These are phyloP conservation scores for Moricandia arvensis DNA, from an alignment of 345 rosid genomes.

Conservation along the genomic window DNA sequence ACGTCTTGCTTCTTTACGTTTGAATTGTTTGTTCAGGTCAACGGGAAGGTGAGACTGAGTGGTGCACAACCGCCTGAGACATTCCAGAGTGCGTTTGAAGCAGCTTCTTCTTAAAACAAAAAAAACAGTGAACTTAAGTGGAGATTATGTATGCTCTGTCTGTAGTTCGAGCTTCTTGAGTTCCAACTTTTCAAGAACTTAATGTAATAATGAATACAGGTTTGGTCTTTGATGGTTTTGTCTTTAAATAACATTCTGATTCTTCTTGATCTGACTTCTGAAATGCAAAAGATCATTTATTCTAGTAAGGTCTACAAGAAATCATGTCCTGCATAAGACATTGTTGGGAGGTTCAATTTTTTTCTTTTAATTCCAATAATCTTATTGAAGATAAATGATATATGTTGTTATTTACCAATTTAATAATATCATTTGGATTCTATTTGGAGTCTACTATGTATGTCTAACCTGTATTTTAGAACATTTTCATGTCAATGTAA, in stretches of 20 bases:
- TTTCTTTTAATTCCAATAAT: slow-evolving; percentile 4
- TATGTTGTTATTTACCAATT: too few species aligned
- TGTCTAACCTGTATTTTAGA: too few species aligned
- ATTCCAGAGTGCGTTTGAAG: slow-evolving; percentile 65
- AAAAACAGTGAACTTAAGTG: not conserved
- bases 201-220: not conserved
- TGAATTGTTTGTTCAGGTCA: slow-evolving; percentile 55
- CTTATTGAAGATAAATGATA: slow-evolving; percentile 16
- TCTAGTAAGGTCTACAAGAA: not conserved
- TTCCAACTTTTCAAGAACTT: slow-evolving; percentile 5
- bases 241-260: not conserved
- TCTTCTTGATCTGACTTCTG: slow-evolving; percentile 1
- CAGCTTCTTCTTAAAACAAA: slow-evolving; percentile 37
- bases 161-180: not conserved
- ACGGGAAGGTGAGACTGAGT: slow-evolving; percentile 67
- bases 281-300: not conserved
- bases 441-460: too few species aligned
- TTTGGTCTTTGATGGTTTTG: not conserved
- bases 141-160: not conserved
- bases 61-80: slow-evolving; percentile 77
- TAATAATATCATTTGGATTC: too few species aligned
- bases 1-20: not conserved
- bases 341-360: not conserved
- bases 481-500: too few species aligned
- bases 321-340: not conserved